A percentile compares a stretch with the other conserved stretches of the same genome.
Conservation (phyloP, 148 eudicot species). For the Drosera capensis region DNA sequence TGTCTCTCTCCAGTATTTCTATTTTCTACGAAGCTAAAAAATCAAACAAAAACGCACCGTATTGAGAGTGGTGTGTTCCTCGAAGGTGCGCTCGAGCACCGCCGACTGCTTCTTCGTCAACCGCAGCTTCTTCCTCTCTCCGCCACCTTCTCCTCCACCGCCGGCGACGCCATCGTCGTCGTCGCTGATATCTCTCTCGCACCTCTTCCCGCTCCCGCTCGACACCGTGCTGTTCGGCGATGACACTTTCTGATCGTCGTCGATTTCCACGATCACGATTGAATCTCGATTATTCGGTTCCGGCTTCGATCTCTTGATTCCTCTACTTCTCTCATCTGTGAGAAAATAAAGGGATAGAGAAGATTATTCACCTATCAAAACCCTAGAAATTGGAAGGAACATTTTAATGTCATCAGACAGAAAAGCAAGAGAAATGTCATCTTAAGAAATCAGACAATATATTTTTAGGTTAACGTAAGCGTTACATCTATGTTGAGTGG, state of each 20-base stretch:
- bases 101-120: conserved; percentile 44
- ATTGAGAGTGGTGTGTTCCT: conserved; percentile 50
- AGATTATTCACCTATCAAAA: no score
- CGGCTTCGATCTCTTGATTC: not conserved
- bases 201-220: conserved; percentile 37
- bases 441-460: no score
- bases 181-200: conserved; percentile 22
- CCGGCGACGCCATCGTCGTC: conserved; percentile 29
- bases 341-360: not conserved
- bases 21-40: not conserved
- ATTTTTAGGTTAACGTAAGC: no score
- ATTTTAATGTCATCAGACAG: no score
- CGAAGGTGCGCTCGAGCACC: conserved; percentile 58
- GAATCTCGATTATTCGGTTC: conserved; percentile 12
- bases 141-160: conserved; percentile 3
- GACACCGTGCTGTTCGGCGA: conserved; percentile 78
- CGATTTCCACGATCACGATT: conserved; percentile 17
- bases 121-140: conserved; percentile 48
- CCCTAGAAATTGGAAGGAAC: no score
- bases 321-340: not conserved
- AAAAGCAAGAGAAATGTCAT: no score
- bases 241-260: conserved; percentile 22
- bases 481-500: no score
- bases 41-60: conserved; percentile 54
- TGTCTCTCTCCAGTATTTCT: not conserved